Evolutionary conservation across 495 filamentous ascomycete genomes (phyloP), one percentile per base, ranked within the genome.

Genomic region (Daldinia childiae): DNA sequence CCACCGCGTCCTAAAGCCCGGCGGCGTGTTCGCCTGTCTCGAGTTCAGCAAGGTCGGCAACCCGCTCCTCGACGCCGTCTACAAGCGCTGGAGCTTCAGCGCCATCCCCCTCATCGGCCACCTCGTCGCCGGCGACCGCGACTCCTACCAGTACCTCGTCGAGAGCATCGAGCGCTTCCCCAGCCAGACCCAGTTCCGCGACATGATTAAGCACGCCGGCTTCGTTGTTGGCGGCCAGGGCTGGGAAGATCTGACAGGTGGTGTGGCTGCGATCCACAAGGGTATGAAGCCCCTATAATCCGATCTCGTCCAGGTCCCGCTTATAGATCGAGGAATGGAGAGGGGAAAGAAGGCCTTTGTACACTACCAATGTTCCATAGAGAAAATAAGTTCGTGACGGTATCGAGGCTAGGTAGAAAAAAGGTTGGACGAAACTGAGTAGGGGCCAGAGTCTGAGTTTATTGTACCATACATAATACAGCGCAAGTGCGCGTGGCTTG

Each of bases 141-240:
- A 93, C 72, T 97, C 93, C 76, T 99, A 99, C 79, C 96, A 98
- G 87, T 99, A 99, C 82, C 81, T 99, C 38, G 96, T 98, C 27
- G 95, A 99, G 87, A 97, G 93, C 81, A 98, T 99, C 82, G 94
- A 97, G 83, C 82, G 86, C 43, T 99, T 98, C 77, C 96, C 96
- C 3, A 87, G 83, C 56, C 95, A 99, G 84, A 82, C 87, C 56
- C 88, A 93, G 75, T 98, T 94, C 79, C 83, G 88, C 71, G 87
- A 87, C 50, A 95, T 98, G 93, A 95, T 99, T 75, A 81, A 88
- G 76, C 89, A 90, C 65, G 95, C 93, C 41, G 96, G 95, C 14
- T 98, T 99, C 77, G 77, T 91, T 77, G 87, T 96, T 55, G 93
- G 90, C 19, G 93, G 92, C 1, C 79, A 88, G 58, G 93, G 93